Evolutionary conservation across 306 rosid species (phyloP).

Genomic region (Canavalia ensiformis): DNA sequence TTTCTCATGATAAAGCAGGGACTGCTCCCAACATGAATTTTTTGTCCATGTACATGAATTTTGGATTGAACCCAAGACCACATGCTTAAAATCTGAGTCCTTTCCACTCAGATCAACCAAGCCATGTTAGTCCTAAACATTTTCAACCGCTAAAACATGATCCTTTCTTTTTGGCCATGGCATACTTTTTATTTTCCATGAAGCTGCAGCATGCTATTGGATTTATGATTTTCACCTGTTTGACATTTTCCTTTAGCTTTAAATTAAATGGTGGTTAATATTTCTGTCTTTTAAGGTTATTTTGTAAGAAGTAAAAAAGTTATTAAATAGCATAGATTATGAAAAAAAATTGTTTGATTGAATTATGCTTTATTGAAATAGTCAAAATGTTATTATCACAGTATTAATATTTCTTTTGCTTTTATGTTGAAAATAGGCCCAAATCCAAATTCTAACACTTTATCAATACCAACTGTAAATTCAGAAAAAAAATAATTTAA

Average conservation of each 20-base stretch:
- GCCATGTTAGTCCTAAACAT: not conserved
- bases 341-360: not conserved
- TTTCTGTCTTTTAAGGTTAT: too few species aligned
- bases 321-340: not conserved
- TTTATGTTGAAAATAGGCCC: too few species aligned
- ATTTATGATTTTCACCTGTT: not conserved
- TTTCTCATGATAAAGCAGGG: not conserved
- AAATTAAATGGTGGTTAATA: not conserved
- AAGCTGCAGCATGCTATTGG: slow-evolving; percentile 6
- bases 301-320: not conserved
- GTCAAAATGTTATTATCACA: not conserved
- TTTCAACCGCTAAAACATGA: not conserved
- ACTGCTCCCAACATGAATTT: not conserved
- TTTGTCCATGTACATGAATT: not conserved
- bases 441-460: not conserved
- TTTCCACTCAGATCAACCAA: not conserved
- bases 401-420: not conserved
- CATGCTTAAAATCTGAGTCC: not conserved
- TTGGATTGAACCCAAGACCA: not conserved
- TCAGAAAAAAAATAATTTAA: not conserved
- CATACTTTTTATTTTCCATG: not conserved
- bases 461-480: not conserved
- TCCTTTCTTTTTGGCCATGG: not conserved
- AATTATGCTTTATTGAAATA: not conserved
- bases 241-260: too few species aligned